These are phyloP conservation scores for Blastomyces parvus DNA, from an alignment of 2,329 filamentous ascomycete genomes.

Conservation along the genomic window DNA sequence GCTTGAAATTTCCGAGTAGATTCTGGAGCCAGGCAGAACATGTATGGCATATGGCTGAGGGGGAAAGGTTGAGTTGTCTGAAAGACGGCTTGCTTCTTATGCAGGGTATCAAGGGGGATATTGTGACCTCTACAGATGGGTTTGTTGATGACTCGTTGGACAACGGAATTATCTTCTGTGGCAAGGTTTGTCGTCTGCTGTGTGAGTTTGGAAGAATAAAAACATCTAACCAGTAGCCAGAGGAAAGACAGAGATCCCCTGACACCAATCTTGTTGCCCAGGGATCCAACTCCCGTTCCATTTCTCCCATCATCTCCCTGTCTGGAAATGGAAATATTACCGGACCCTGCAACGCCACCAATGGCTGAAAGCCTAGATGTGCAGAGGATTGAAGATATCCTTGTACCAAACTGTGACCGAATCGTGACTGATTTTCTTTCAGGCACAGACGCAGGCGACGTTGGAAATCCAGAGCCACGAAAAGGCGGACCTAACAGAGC, in stretches of 20 bases:
- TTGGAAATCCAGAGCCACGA: slow-evolving; percentile 10
- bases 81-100: slow-evolving; percentile 19
- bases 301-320: slow-evolving; percentile 33
- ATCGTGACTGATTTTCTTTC: not conserved
- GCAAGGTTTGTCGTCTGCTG: slow-evolving; percentile 6
- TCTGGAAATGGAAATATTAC: slow-evolving; percentile 29
- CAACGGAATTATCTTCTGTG: not conserved
- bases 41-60: slow-evolving; percentile 12
- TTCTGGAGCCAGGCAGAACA: slow-evolving; percentile 24
- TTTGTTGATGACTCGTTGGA: slow-evolving; percentile 20
- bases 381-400: slow-evolving; percentile 22
- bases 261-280: slow-evolving; percentile 42
- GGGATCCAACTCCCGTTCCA: slow-evolving; percentile 33
- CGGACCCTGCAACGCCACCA: slow-evolving; percentile 28
- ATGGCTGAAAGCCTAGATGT: slow-evolving; percentile 26
- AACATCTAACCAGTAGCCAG: slow-evolving; percentile 17
- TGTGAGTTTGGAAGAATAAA: not conserved
- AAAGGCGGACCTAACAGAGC: not conserved
- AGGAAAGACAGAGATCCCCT: slow-evolving; percentile 23
- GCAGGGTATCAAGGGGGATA: slow-evolving; percentile 24
- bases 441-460: not conserved
- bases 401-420: not conserved
- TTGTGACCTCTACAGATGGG: slow-evolving; percentile 6
- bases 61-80: slow-evolving; percentile 23
- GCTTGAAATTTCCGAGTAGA: slow-evolving; percentile 33